Base-by-base conservation (phyloP, 306 rosid genomes). In the Phaseolus lunatus region DNA sequence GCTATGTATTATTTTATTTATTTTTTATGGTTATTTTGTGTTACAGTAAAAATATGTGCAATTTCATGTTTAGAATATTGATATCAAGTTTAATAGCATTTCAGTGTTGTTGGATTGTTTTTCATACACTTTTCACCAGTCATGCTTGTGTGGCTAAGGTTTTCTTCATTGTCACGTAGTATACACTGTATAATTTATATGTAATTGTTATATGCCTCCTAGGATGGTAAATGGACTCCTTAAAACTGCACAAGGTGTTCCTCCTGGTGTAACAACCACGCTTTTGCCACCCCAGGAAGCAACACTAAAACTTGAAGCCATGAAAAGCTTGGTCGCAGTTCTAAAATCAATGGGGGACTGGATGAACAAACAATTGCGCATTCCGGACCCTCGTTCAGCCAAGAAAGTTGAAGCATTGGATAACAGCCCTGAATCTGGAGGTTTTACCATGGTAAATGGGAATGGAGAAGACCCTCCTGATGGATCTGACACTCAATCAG, bases 141-240 rank as follows among this genome's bases (percentile, higher is more conserved):
- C 56, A 45, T 61, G 48, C 52, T 63, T 22, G 27, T 67, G 53
- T 77, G 49, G 44, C 71, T 65, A 76, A 67, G 73, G 29, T 68
- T 79, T 29, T 72, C 70, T 73, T 81, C 77, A 58, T 66, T 61
- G 31, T 49, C 67, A 67, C 31, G 67, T 87, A 48, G 62, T 62
- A 41, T 62, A 18, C 65, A 50, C 67, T 52, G 1, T 56, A 69
- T 23, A 79, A 54, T 71, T 62, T 81, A 61, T 63, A 54, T 63
- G 72, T 75, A 33, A 66, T 20, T 80, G 75, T 70, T 59, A 53
- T 33, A 35, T 58, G 69, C 75, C 70, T 89, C 48, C 81, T 87
- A 96, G 99, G 92, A 91, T 96, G 96, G 99, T 96, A 78, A 96
- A 91, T 86, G 98, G 99, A 78, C 99, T 96, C 83, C 98, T 96